A percentile compares a stretch with the other conserved stretches of the same genome.
These are phyloP conservation scores for Paraphaeosphaeria minitans DNA, from an alignment of 2,329 filamentous ascomycete species.

Conservation along the genomic window DNA sequence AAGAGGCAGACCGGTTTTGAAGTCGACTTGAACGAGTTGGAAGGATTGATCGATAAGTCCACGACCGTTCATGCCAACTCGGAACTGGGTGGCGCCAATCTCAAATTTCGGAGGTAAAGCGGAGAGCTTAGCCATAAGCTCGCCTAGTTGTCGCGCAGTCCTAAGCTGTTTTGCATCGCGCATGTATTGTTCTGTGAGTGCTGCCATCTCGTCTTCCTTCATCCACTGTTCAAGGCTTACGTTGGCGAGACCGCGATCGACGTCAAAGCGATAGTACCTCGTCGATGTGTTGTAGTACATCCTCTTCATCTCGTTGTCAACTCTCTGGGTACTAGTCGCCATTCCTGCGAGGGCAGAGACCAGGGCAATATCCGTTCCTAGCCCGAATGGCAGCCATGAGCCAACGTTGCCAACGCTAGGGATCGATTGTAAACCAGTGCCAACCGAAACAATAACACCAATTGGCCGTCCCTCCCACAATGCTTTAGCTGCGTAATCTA, in stretches of 20 bases:
- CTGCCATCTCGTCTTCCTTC: slow-evolving; percentile 49
- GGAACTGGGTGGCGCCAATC: slow-evolving; percentile 39
- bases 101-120: slow-evolving; percentile 45
- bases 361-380: slow-evolving; percentile 46
- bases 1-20: slow-evolving; percentile 44
- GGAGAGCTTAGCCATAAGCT: slow-evolving; percentile 44
- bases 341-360: slow-evolving; percentile 45
- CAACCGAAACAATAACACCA: slow-evolving; percentile 48
- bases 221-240: slow-evolving; percentile 49
- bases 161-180: slow-evolving; percentile 41
- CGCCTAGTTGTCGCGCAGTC: slow-evolving; percentile 36
- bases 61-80: slow-evolving; percentile 38
- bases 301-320: slow-evolving; percentile 50
- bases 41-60: slow-evolving; percentile 41
- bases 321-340: slow-evolving; percentile 46
- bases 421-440: slow-evolving; percentile 47
- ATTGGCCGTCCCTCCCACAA: slow-evolving; percentile 46
- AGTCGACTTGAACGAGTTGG: slow-evolving; percentile 42
- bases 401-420: slow-evolving; percentile 45
- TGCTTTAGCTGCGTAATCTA: slow-evolving; percentile 54
- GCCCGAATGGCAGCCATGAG: slow-evolving; percentile 47
- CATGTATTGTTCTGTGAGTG: slow-evolving; percentile 48
- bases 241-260: slow-evolving; percentile 47
- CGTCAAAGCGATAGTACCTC: slow-evolving; percentile 47
- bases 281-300: slow-evolving; percentile 47